phyloP scores from a whole-genome alignment of 2,329 filamentous ascomycete species.

The Fusarium citri region DNA sequence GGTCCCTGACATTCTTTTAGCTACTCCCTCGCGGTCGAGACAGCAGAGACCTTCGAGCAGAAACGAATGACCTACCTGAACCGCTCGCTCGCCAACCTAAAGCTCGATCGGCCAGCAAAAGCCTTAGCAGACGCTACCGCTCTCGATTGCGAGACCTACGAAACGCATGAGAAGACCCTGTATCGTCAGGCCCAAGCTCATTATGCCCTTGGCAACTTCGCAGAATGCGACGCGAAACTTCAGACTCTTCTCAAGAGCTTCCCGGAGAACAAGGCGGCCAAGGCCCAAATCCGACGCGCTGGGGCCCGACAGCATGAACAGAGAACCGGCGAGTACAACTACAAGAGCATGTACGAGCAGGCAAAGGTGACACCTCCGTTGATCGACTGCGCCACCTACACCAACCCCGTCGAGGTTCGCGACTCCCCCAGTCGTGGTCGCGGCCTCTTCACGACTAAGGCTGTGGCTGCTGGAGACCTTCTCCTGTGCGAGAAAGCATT shows the following conservation, averaged over 20 bases:
- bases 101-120: slow-evolving; percentile 44
- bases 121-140: slow-evolving; percentile 49
- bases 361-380: background rate
- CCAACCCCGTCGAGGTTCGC: background rate
- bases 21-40: background rate
- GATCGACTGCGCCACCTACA: background rate
- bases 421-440: background rate
- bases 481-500: fast-evolving
- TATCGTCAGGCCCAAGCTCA: slow-evolving; percentile 59
- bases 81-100: slow-evolving; percentile 52
- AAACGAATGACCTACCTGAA: slow-evolving; percentile 50
- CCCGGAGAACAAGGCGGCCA: background rate
- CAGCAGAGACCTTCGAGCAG: slow-evolving; percentile 45
- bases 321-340: background rate
- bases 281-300: fast-evolving
- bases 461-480: background rate
- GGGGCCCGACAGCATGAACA: background rate
- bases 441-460: background rate
- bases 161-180: slow-evolving; percentile 55
- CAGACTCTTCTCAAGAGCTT: background rate
- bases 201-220: slow-evolving; percentile 56
- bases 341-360: background rate
- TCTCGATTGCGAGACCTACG: slow-evolving; percentile 17
- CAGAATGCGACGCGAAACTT: slow-evolving; percentile 38
- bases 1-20: background rate